These are phyloP conservation scores for Camellia japonica DNA, from an alignment of 148 eudicot species.

Conservation along the genomic window DNA sequence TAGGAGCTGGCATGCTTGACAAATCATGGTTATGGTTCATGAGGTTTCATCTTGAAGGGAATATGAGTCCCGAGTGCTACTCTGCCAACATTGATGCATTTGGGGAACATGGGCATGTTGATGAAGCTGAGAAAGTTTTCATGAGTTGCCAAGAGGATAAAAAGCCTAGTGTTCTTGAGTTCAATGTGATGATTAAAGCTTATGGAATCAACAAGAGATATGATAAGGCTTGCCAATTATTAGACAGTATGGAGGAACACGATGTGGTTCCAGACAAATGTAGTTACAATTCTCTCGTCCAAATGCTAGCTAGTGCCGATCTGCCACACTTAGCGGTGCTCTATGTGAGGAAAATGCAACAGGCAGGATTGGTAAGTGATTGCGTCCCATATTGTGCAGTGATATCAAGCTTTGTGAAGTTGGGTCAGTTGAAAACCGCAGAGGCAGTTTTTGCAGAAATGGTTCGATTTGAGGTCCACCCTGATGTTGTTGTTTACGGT, in stretches of 20 bases:
- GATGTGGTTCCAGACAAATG: conserved; percentile 72
- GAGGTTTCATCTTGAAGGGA: conserved; percentile 64
- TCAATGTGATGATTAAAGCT: conserved; percentile 92
- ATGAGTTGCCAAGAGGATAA: conserved; percentile 52
- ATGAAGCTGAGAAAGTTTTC: conserved; percentile 75
- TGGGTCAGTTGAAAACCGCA: conserved; percentile 62
- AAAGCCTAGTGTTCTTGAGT: conserved; percentile 56
- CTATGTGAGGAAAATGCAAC: conserved; percentile 74
- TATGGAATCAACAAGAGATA: conserved; percentile 72
- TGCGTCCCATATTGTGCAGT: conserved; percentile 81
- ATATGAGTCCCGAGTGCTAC: conserved; percentile 81
- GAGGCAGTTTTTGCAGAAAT: conserved; percentile 59
- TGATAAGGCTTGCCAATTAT: conserved; percentile 63
- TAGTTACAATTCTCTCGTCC: conserved; percentile 75
- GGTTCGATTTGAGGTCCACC: conserved; percentile 51
- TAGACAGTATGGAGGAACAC: conserved; percentile 61
- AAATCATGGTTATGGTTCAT: conserved; percentile 79
- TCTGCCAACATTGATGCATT: conserved; percentile 92
- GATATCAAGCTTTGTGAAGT: conserved; percentile 68
- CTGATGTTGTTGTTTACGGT: conserved; percentile 81
- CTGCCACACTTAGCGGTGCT: conserved; percentile 64
- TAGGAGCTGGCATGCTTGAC: conserved; percentile 73
- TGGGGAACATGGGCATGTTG: conserved; percentile 70
- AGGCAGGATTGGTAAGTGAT: conserved; percentile 52
- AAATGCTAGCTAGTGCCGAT: conserved; percentile 71